Percentiles rank a stretch among this genome's conserved stretches.
Conservation (phyloP, 192 early-diverging fungal species). For the Oehlia diaphana region DNA sequence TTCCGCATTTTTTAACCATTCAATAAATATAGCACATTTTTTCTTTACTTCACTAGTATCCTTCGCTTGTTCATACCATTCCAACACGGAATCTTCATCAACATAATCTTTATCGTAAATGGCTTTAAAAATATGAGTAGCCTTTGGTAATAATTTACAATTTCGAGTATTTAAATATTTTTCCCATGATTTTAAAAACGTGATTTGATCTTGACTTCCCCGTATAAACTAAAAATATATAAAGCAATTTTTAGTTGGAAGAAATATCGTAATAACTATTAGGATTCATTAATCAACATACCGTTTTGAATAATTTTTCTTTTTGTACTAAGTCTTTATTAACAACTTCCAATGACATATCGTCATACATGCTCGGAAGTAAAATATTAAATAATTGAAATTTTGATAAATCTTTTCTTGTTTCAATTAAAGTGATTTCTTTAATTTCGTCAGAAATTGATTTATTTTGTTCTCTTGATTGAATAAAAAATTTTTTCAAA, state of each 20-base stretch:
- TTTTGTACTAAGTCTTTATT: constrained; percentile 39
- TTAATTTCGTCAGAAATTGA: constrained; percentile 64
- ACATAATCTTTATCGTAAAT: constrained; percentile 75
- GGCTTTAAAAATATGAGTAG: constrained; percentile 62
- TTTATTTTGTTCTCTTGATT: constrained; percentile 33
- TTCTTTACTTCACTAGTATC: constrained; percentile 60
- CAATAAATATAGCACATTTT: constrained; percentile 65
- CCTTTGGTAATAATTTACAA: constrained; percentile 49
- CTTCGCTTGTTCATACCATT: constrained; percentile 60
- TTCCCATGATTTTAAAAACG: constrained; percentile 63
- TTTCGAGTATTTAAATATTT: constrained; percentile 50
- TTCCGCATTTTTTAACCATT: constrained; percentile 81
- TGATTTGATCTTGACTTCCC: constrained; percentile 55
- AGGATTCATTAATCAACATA: constrained; percentile 17
- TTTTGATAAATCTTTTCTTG: constrained; percentile 80
- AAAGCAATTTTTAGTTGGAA: neutral
- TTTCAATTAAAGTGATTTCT: constrained; percentile 82
- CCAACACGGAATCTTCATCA: constrained; percentile 76
- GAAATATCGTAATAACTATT: neutral
- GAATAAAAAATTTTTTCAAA: constrained; percentile 52
- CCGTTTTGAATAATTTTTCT: constrained; percentile 47
- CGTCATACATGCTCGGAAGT: constrained; percentile 60
- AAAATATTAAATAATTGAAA: constrained; percentile 72
- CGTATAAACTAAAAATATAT: constrained; percentile 52
- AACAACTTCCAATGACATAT: constrained; percentile 42